Conservation (phyloP, 2,329 filamentous ascomycete genomes). For the Amauroascus niger region DNA sequence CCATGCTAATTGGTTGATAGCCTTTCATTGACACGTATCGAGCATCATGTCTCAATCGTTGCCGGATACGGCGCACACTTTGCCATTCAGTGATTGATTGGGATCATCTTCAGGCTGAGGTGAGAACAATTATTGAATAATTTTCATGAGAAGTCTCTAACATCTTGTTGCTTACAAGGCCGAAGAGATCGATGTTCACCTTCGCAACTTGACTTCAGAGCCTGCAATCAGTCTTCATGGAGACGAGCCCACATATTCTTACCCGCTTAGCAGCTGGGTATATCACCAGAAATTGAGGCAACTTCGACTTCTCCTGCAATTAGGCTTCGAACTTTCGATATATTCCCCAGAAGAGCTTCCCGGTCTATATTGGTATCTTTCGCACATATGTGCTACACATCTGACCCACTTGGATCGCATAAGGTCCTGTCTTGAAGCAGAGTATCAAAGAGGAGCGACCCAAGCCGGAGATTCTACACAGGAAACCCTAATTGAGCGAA, state of each 20-base stretch:
- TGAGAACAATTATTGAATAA: slow-evolving; percentile 24
- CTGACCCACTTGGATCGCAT: slow-evolving; percentile 64
- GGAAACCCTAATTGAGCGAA: slow-evolving; percentile 20
- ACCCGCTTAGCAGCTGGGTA: slow-evolving; percentile 76
- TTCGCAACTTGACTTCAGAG: slow-evolving; percentile 55
- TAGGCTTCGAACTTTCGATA: slow-evolving; percentile 87
- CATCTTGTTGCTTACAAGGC: slow-evolving; percentile 27
- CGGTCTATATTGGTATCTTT: slow-evolving; percentile 85
- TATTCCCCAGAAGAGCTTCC: slow-evolving; percentile 78
- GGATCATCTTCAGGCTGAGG: slow-evolving; percentile 73
- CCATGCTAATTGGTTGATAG: slow-evolving; percentile 30
- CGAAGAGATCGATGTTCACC: slow-evolving; percentile 61
- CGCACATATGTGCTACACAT: slow-evolving; percentile 60
- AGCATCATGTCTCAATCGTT: slow-evolving; percentile 80
- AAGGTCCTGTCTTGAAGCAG: slow-evolving; percentile 49
- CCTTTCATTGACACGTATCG: slow-evolving; percentile 77
- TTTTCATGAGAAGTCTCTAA: not conserved
- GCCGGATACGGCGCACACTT: slow-evolving; percentile 78
- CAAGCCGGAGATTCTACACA: slow-evolving; percentile 14
- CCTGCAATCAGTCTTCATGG: slow-evolving; percentile 46
- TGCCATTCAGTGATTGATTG: slow-evolving; percentile 74
- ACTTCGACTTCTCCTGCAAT: slow-evolving; percentile 77
- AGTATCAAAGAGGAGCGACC: slow-evolving; percentile 23
- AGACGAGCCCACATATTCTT: slow-evolving; percentile 52
- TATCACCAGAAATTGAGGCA: slow-evolving; percentile 83